Percentiles rank a stretch among this genome's conserved stretches.
Evolutionary conservation across 148 eudicot species (phyloP).

Genomic region (Beta vulgaris): DNA sequence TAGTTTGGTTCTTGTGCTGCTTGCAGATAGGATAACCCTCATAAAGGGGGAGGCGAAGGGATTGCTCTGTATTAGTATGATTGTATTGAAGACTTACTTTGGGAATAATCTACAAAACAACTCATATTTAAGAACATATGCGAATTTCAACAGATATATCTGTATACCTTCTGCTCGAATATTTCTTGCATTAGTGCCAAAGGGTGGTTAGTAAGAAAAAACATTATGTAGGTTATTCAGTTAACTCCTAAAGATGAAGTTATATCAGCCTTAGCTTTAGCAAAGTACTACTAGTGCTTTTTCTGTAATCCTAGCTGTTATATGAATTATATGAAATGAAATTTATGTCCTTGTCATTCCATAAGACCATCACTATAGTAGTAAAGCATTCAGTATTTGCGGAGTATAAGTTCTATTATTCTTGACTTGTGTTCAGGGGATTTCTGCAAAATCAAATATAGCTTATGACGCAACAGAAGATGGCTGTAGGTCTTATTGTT

Average conservation of each 20-base stretch:
- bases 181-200: no score
- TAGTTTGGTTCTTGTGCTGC: not conserved
- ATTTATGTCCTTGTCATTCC: not conserved
- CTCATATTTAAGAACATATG: not conserved
- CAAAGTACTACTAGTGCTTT: not conserved
- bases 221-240: not conserved
- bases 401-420: slow-evolving; percentile 4
- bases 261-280: not conserved
- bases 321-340: not conserved
- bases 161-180: no score
- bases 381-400: not conserved
- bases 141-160: not conserved
- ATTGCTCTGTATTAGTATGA: not conserved
- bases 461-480: slow-evolving; percentile 19
- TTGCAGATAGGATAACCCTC: no score
- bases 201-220: not conserved
- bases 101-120: not conserved
- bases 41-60: not conserved
- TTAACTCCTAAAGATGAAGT: not conserved
- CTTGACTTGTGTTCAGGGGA: slow-evolving; percentile 18
- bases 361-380: not conserved
- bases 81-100: not conserved
- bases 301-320: not conserved
- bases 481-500: slow-evolving; percentile 23
- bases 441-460: slow-evolving; percentile 14